Conservation (phyloP, 2,329 filamentous ascomycete species). For the Pseudogymnoascus sp. region DNA sequence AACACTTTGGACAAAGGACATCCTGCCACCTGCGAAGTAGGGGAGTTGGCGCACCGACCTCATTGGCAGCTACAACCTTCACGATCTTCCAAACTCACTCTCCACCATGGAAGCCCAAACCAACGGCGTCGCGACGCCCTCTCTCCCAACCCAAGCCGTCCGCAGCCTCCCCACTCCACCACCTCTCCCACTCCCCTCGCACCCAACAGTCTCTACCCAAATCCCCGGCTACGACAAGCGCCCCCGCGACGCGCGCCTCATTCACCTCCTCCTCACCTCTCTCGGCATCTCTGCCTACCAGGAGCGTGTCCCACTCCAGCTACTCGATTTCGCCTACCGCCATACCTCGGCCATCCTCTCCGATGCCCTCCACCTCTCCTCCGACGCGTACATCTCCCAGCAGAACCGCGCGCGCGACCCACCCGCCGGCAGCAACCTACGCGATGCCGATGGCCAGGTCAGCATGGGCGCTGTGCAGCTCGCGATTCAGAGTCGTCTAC, state of each 20-base stretch:
- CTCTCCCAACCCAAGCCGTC: constrained; percentile 23
- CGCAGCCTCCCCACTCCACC: constrained; percentile 15
- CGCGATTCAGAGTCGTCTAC: constrained; percentile 62
- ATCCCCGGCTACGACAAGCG: constrained; percentile 37
- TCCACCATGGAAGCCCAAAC: constrained; percentile 38
- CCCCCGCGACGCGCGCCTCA: constrained; percentile 70
- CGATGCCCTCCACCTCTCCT: constrained; percentile 62
- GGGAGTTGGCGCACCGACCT: background rate
- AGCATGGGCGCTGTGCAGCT: constrained; percentile 61
- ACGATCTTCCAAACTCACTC: background rate
- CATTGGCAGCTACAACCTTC: background rate
- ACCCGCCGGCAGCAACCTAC: constrained; percentile 24
- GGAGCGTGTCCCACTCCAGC: constrained; percentile 71
- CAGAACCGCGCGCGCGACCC: constrained; percentile 28
- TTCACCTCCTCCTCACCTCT: constrained; percentile 72
- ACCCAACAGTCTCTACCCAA: constrained; percentile 28
- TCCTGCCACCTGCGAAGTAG: background rate
- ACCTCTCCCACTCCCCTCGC: constrained; percentile 22
- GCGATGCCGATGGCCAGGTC: constrained; percentile 37
- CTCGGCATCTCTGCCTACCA: constrained; percentile 76
- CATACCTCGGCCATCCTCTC: constrained; percentile 66
- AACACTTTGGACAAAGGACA: background rate
- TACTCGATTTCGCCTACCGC: constrained; percentile 81
- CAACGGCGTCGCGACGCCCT: constrained; percentile 39
- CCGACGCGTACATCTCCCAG: constrained; percentile 56